These are phyloP conservation scores for Pichia sorboxylosa DNA, from an alignment of 1,139 yeast species.

Conservation along the genomic window DNA sequence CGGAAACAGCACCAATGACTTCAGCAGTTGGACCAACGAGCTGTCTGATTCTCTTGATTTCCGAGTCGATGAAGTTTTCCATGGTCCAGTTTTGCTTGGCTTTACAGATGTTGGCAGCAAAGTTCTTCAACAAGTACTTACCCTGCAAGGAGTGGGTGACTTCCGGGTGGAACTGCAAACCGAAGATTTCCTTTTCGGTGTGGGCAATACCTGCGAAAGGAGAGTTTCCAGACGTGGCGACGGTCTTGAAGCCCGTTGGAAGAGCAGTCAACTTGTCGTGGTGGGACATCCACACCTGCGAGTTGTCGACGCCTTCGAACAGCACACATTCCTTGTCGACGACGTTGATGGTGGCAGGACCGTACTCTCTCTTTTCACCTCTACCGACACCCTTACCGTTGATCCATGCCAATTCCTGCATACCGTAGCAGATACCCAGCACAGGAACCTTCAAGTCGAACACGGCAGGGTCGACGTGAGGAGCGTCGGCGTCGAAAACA, in stretches of 20 bases:
- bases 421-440: slow-evolving; percentile 96
- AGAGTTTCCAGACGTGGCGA: slow-evolving; percentile 87
- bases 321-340: slow-evolving; percentile 57
- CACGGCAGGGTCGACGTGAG: slow-evolving; percentile 92
- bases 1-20: slow-evolving; percentile 98
- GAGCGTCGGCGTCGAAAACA: slow-evolving; percentile 88
- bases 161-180: slow-evolving; percentile 99
- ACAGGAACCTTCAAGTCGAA: slow-evolving; percentile 88
- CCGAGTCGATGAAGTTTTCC: slow-evolving; percentile 96
- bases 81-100: slow-evolving; percentile 91
- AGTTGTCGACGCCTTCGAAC: slow-evolving; percentile 81
- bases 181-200: slow-evolving; percentile 63
- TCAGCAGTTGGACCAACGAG: slow-evolving; percentile 96
- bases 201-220: slow-evolving; percentile 92
- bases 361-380: slow-evolving; percentile 97
- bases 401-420: slow-evolving; percentile 98
- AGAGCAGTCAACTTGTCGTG: slow-evolving; percentile 90
- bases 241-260: slow-evolving; percentile 81
- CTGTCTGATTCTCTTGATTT: slow-evolving; percentile 79
- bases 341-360: slow-evolving; percentile 79
- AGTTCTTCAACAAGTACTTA: slow-evolving; percentile 73
- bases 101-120: slow-evolving; percentile 82
- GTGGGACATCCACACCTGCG: slow-evolving; percentile 99
- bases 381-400: slow-evolving; percentile 92
- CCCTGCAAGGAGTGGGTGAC: slow-evolving; percentile 95